Conservation (phyloP, 1,284 basidiomycete species). For the Cryptococcus jaspeensis region DNA sequence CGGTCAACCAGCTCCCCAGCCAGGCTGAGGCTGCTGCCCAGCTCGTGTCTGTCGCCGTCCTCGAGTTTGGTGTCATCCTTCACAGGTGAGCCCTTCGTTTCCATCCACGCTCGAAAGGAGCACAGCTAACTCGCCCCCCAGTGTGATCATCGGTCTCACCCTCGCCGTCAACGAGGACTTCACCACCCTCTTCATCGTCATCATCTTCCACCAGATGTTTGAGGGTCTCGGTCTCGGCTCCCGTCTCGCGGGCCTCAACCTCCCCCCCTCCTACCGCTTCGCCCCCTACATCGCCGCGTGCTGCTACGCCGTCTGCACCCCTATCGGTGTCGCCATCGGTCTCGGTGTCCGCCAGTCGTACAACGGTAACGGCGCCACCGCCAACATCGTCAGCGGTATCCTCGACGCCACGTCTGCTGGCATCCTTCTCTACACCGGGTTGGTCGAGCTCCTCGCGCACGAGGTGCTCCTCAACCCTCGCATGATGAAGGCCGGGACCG, state of each 20-base stretch:
- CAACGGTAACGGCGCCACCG: constrained; percentile 71
- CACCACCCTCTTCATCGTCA: constrained; percentile 80
- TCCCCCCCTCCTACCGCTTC: constrained; percentile 63
- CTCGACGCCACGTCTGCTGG: constrained; percentile 84
- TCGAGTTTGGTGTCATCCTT: constrained; percentile 81
- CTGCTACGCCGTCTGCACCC: constrained; percentile 74
- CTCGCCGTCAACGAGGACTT: constrained; percentile 82
- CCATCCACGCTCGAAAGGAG: constrained; percentile 42
- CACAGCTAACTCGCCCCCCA: constrained; percentile 1
- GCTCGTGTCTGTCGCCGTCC: constrained; percentile 61
- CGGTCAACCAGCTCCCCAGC: constrained; percentile 22
- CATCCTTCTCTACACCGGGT: constrained; percentile 82
- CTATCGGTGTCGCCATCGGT: constrained; percentile 65
- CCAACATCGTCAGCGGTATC: constrained; percentile 76
- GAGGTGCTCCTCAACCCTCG: constrained; percentile 86
- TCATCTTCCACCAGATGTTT: constrained; percentile 71
- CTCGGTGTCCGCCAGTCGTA: constrained; percentile 78
- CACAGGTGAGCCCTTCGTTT: constrained; percentile 60
- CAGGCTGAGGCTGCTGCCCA: constrained; percentile 59
- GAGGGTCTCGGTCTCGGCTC: constrained; percentile 76
- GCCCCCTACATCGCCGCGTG: constrained; percentile 65
- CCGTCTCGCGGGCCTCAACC: constrained; percentile 65
- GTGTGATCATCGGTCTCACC: constrained; percentile 85
- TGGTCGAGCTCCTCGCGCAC: constrained; percentile 89
- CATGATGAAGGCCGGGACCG: constrained; percentile 68